Conservation (phyloP, 257 asterid species). For the Mitragyna speciosa region DNA sequence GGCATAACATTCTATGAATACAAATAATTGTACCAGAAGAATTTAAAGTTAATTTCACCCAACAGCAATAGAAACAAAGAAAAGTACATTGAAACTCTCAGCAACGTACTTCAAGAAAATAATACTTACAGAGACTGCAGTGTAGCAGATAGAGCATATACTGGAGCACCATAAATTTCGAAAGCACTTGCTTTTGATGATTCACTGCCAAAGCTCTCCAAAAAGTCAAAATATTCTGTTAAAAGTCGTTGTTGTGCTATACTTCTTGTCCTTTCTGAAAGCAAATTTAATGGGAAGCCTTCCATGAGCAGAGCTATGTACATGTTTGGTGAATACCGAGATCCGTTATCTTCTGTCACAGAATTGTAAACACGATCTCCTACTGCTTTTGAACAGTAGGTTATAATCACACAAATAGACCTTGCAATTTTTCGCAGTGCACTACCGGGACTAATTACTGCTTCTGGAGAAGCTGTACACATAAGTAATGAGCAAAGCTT, state of each 20-base stretch:
- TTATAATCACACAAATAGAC: conserved; percentile 55
- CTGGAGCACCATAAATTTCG: conserved; percentile 69
- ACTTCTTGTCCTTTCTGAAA: conserved; percentile 65
- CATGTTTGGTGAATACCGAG: conserved; percentile 38
- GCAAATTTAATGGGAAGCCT: conserved; percentile 75
- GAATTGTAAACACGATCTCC: conserved; percentile 61
- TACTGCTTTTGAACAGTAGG: conserved; percentile 56
- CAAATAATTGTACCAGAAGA: not conserved
- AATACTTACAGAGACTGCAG: conserved; percentile 73
- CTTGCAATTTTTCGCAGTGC: conserved; percentile 66
- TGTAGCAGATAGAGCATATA: conserved; percentile 75
- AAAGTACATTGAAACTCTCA: not conserved
- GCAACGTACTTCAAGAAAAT: not conserved
- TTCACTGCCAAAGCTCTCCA: conserved; percentile 49
- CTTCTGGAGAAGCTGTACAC: conserved; percentile 45
- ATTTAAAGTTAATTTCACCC: not conserved
- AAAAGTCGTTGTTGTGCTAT: conserved; percentile 58
- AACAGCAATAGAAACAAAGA: not conserved
- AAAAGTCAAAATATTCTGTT: conserved; percentile 69
- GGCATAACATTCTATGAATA: not conserved
- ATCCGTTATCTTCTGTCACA: conserved; percentile 44
- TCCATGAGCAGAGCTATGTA: conserved; percentile 74
- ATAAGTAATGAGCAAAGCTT: conserved; percentile 61
- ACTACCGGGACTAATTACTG: conserved; percentile 53
- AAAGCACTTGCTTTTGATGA: conserved; percentile 36